Percentiles rank a stretch among this genome's conserved stretches.
Conservation (phyloP, 2,329 filamentous ascomycete species). For the Polychaeton citri region DNA sequence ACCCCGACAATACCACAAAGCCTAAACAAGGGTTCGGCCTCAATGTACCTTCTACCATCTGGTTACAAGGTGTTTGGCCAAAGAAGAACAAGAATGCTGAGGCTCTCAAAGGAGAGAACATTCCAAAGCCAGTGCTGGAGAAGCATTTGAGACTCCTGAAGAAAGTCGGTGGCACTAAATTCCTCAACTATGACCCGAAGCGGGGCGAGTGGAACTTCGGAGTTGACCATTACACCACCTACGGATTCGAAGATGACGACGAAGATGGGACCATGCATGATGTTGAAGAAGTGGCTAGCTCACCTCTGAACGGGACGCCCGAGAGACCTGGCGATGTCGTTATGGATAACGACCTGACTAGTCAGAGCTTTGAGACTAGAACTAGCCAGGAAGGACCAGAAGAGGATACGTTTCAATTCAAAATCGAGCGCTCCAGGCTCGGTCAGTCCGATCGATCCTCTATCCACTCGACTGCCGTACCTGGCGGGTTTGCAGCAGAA, state of each 20-base stretch:
- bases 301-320: conserved; percentile 23
- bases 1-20: conserved; percentile 62
- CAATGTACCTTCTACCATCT: conserved; percentile 79
- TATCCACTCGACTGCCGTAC: conserved; percentile 31
- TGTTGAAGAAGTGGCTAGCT: conserved; percentile 38
- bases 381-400: conserved; percentile 8
- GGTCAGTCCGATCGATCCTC: conserved; percentile 10
- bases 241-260: conserved; percentile 65
- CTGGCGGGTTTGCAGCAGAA: conserved; percentile 63
- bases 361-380: conserved; percentile 14
- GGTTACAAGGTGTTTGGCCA: conserved; percentile 88
- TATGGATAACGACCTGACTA: conserved; percentile 3
- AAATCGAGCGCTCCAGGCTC: conserved; percentile 32
- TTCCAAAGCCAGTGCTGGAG: conserved; percentile 35
- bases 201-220: conserved; percentile 82
- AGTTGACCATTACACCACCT: conserved; percentile 95
- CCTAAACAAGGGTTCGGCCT: conserved; percentile 75
- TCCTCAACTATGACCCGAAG: conserved; percentile 63
- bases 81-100: conserved; percentile 17
- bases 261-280: conserved; percentile 28
- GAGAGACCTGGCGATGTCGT: conserved; percentile 7
- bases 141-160: conserved; percentile 77
- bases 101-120: background rate
- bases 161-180: conserved; percentile 66
- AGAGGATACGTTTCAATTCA: conserved; percentile 45